Percentiles rank a stretch among this genome's conserved stretches.
Evolutionary conservation across 108 stramenopile species (phyloP).

Genomic region (Skeletonema costatum): DNA sequence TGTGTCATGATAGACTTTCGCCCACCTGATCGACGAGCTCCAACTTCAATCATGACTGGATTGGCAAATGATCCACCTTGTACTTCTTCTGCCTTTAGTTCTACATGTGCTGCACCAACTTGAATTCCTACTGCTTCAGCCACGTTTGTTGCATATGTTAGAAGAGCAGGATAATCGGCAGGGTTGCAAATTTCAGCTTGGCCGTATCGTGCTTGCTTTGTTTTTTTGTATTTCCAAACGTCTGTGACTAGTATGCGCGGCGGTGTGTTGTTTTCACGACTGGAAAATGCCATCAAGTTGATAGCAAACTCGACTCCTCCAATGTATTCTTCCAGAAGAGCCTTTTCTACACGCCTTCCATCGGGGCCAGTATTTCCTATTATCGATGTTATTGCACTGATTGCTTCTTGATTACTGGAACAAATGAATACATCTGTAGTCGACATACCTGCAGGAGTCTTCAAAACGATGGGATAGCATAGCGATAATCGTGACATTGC

Average conservation of each 20-base stretch:
- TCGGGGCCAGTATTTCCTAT: constrained; percentile 33
- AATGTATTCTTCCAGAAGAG: constrained; percentile 48
- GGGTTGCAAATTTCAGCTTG: constrained; percentile 40
- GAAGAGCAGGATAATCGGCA: constrained; percentile 2
- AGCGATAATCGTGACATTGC: constrained; percentile 28
- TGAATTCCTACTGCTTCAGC: constrained; percentile 40
- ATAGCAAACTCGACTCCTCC: constrained; percentile 43
- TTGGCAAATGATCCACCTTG: not conserved
- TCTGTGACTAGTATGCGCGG: constrained; percentile 30
- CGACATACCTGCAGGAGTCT: constrained; percentile 48
- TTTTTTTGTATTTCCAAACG: constrained; percentile 45
- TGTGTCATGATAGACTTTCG: constrained; percentile 46
- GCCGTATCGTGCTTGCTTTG: constrained; percentile 16
- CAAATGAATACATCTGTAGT: constrained; percentile 47
- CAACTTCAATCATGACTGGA: constrained; percentile 47
- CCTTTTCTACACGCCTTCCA: constrained; percentile 19
- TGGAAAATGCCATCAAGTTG: constrained; percentile 34
- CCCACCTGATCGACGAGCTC: constrained; percentile 48
- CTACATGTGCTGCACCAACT: constrained; percentile 43
- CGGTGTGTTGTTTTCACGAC: not conserved
- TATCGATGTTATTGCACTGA: constrained; percentile 8
- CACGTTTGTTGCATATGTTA: constrained; percentile 31
- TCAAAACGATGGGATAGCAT: constrained; percentile 39
- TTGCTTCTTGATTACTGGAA: constrained; percentile 23
- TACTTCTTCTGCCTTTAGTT: constrained; percentile 27